Base-by-base conservation (phyloP, 1,284 basidiomycete genomes). In the Apiotrichum gracile region DNA sequence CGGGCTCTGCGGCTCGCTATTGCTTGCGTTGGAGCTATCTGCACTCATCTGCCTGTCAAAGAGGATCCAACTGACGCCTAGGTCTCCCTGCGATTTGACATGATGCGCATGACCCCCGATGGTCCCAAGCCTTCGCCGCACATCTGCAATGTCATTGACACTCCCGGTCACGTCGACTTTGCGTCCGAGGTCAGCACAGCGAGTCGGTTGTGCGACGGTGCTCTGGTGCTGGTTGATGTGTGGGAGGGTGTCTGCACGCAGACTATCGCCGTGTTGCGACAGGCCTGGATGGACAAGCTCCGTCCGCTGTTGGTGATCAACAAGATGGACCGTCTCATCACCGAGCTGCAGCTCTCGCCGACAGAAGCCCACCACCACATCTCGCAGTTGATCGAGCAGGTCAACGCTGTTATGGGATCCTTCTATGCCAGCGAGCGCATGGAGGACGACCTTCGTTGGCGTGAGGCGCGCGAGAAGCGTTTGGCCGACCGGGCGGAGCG, bases 181-280 rank as follows among this genome's bases (percentile, higher is more conserved):
- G 94, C 92, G 0, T 90, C 85, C 53, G 96, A 98, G 70, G 96
- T 98, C 0, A 97, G 93, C 0, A 90, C 90, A 1, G 92, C 94
- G 12, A 89, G 91, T 10, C 80, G 94, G 42, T 73, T 99, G 26
- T 97, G 92, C 66, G 96, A 98, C 70, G 96, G 96, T 24, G 91
- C 93, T 6, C 80, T 99, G 8, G 88, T 98, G 27, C 79, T 99
- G n/a, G 91, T 99, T 3, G 96, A 99, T 72, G 92, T 91, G 1
- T 91, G 97, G 5, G 96, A 98, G 77, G 96, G 96, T 19, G 96
- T 99, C 9, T 97, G 92, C 71, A 97, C 94, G 1, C 94, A 96
- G 90, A 98, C 96, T 0, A 90, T 97, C 58, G 84, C 92, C 2
- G 96, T 99, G 8, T 81, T 99, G 10, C 82, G 91, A 34, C 94